Conservation (phyloP, 345 rosid genomes). For the Theobroma cacao region DNA sequence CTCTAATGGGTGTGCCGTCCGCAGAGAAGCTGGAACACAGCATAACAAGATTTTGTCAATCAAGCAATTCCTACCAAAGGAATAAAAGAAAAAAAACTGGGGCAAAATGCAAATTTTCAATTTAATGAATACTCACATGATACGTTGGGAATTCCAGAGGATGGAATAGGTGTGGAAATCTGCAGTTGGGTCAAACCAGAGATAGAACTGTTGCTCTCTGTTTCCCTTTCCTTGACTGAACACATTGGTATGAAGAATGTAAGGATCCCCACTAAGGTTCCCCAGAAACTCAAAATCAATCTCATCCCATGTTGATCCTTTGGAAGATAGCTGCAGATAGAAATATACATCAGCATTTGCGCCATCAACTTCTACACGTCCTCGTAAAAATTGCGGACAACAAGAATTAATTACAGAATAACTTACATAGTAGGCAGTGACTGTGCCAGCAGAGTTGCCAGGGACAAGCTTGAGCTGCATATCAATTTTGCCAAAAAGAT, state of each 20-base stretch:
- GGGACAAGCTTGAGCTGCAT: conserved; percentile 59
- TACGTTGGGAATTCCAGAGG: conserved; percentile 58
- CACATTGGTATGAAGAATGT: conserved; percentile 62
- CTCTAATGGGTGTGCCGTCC: conserved; percentile 59
- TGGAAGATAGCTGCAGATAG: conserved; percentile 40
- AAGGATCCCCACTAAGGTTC: conserved; percentile 58
- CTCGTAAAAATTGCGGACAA: no score
- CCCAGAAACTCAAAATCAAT: conserved; percentile 71
- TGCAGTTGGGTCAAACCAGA: conserved; percentile 66
- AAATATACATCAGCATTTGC: not conserved
- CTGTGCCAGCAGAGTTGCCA: conserved; percentile 61
- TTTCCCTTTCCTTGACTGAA: conserved; percentile 57
- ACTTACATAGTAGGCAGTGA: conserved; percentile 54
- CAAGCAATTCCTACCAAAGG: not conserved
- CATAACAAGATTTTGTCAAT: not conserved
- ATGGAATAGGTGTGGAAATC: conserved; percentile 69
- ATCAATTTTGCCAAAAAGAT: conserved; percentile 46
- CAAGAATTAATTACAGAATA: not conserved
- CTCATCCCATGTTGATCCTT: conserved; percentile 65
- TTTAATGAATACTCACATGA: conserved; percentile 37
- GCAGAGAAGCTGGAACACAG: conserved; percentile 38
- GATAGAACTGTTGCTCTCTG: conserved; percentile 62
- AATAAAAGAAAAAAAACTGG: no score
- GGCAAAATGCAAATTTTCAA: no score
- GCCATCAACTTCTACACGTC: no score